Percentiles rank a stretch among this genome's conserved stretches.
These are phyloP conservation scores for Trypanosoma platydactyli DNA, from an alignment of 208 protist genomes.

Conservation along the genomic window DNA sequence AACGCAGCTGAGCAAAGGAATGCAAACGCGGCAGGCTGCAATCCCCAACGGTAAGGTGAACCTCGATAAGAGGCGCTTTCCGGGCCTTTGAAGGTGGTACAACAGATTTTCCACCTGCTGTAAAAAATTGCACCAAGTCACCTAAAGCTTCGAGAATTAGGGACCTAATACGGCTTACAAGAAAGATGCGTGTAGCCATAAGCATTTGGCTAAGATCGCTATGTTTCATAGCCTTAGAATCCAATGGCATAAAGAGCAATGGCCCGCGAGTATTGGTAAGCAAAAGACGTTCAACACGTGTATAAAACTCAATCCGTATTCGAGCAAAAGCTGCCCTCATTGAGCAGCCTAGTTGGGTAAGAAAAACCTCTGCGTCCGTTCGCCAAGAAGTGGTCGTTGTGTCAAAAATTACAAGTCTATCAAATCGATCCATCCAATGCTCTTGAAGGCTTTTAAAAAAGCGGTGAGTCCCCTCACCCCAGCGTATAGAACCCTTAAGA, in stretches of 20 bases:
- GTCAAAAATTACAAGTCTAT: conserved; percentile 56
- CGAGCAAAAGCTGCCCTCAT: conserved; percentile 67
- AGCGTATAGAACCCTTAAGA: conserved; percentile 48
- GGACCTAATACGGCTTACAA: conserved; percentile 54
- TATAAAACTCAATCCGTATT: conserved; percentile 85
- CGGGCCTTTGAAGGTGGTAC: conserved; percentile 36
- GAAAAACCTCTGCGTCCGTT: conserved; percentile 55
- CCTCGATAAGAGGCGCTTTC: conserved; percentile 44
- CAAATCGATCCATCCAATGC: conserved; percentile 62
- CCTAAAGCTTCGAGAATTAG: conserved; percentile 58
- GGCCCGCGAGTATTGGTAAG: conserved; percentile 45
- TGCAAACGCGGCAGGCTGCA: conserved; percentile 57
- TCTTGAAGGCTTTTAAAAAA: conserved; percentile 63
- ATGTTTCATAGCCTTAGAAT: conserved; percentile 33
- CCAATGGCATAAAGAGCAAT: conserved; percentile 38
- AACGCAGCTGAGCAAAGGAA: conserved; percentile 53
- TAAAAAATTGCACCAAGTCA: conserved; percentile 65
- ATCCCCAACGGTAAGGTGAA: conserved; percentile 55
- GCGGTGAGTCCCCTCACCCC: conserved; percentile 42
- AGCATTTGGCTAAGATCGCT: conserved; percentile 68
- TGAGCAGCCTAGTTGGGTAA: conserved; percentile 48
- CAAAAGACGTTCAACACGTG: conserved; percentile 74
- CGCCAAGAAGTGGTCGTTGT: conserved; percentile 31
- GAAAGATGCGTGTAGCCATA: conserved; percentile 67
- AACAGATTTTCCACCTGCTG: conserved; percentile 23